phyloP scores from a whole-genome alignment of 495 filamentous ascomycete species.

The Friedmanniomyces endolithicus region DNA sequence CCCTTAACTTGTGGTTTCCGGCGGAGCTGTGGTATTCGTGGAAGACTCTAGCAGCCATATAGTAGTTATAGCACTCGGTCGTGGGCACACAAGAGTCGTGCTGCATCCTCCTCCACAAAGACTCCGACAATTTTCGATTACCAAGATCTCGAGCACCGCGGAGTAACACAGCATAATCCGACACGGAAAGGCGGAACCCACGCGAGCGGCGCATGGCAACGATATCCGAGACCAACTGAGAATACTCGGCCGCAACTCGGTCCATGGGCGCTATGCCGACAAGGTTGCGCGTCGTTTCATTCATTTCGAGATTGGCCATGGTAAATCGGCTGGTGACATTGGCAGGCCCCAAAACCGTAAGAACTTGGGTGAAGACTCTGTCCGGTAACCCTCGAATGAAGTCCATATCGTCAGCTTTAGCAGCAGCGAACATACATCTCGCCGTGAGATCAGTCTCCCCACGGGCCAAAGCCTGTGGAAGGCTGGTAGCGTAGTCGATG shows the following conservation, averaged over 20 bases:
- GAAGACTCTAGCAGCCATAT: constrained; percentile 34
- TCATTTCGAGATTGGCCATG: constrained; percentile 23
- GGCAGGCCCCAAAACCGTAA: constrained; percentile 36
- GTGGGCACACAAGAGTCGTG: constrained; percentile 33
- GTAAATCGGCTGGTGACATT: constrained; percentile 23
- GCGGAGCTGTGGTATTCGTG: constrained; percentile 23
- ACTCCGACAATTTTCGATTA: constrained; percentile 34
- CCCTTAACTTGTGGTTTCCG: constrained; percentile 32
- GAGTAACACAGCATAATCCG: constrained; percentile 46
- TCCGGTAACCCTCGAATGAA: constrained; percentile 24
- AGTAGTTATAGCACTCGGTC: constrained; percentile 45
- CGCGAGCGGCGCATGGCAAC: constrained; percentile 27
- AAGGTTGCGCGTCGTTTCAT: constrained; percentile 2
- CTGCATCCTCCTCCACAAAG: constrained; percentile 42
- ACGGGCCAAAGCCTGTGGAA: background rate
- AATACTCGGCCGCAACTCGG: constrained; percentile 33
- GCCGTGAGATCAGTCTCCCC: constrained; percentile 1
- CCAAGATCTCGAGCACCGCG: constrained; percentile 41
- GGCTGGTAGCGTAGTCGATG: constrained; percentile 4
- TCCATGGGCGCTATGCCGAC: constrained; percentile 23
- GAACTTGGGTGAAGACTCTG: constrained; percentile 37
- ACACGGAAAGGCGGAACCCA: constrained; percentile 28
- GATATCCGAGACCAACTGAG: constrained; percentile 30
- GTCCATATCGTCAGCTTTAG: constrained; percentile 9
- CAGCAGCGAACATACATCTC: constrained; percentile 9